A percentile compares a stretch with the other conserved stretches of the same genome.
Conservation (phyloP, 2,329 filamentous ascomycete genomes). For the Diaporthe ampelina region DNA sequence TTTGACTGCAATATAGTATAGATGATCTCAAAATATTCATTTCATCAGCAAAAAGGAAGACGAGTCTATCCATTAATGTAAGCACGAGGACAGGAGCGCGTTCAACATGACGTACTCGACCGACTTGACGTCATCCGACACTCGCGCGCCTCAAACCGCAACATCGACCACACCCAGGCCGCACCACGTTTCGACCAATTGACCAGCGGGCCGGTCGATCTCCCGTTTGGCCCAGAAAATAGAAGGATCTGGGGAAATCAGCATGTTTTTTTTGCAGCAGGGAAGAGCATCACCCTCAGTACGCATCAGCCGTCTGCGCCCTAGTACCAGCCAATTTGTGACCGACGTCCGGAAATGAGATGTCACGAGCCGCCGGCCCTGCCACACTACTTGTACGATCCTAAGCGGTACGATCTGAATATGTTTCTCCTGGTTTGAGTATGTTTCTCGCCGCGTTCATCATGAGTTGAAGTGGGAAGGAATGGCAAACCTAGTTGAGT, state of each 20-base stretch:
- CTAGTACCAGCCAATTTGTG: background rate
- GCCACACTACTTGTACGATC: too few relatives aligned
- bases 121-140: slow-evolving; percentile 40
- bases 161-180: background rate
- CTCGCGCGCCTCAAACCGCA: background rate
- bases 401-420: too few relatives aligned
- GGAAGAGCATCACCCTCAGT: background rate
- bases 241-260: background rate
- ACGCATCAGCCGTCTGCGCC: background rate
- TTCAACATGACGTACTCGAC: slow-evolving; percentile 39
- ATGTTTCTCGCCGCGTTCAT: too few relatives aligned
- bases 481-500: too few relatives aligned
- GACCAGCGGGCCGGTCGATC: slow-evolving; percentile 30
- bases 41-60: background rate
- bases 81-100: slow-evolving; percentile 4
- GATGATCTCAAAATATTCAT: background rate
- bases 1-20: background rate
- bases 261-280: background rate
- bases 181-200: background rate
- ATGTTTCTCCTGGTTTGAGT: background rate
- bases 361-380: background rate
- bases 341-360: too few relatives aligned
- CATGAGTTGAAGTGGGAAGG: too few relatives aligned
- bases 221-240: background rate
- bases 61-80: background rate